Conservation (phyloP, 768 basidiomycete genomes). For the Russula abietina region DNA sequence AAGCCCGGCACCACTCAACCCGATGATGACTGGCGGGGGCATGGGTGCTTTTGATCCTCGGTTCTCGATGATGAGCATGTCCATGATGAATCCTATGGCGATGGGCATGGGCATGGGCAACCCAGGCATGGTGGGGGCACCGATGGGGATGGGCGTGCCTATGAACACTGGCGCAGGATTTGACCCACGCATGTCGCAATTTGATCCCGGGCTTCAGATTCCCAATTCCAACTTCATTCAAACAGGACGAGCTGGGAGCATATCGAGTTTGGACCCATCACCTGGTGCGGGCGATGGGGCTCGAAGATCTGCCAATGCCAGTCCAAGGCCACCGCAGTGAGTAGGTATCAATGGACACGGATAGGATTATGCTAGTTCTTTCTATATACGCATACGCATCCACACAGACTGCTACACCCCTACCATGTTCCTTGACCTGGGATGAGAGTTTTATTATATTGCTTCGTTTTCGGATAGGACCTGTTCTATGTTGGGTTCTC, state of each 20-base stretch:
- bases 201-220: constrained; percentile 19
- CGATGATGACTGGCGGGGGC: constrained; percentile 26
- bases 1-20: constrained; percentile 25
- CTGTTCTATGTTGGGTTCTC: background rate
- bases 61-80: constrained; percentile 14
- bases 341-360: background rate
- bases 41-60: constrained; percentile 25
- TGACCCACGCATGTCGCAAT: constrained; percentile 23
- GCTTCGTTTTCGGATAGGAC: background rate
- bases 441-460: background rate
- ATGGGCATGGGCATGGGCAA: constrained; percentile 21
- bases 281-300: constrained; percentile 10
- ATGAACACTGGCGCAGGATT: constrained; percentile 18
- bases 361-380: background rate
- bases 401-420: background rate
- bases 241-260: constrained; percentile 6
- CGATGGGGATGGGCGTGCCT: constrained; percentile 22
- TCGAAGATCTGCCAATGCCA: constrained; percentile 14
- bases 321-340: constrained; percentile 18
- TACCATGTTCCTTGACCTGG: background rate
- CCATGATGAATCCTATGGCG: constrained; percentile 3
- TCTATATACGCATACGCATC: background rate
- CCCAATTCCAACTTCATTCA: constrained; percentile 7
- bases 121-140: constrained; percentile 17
- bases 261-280: background rate